Conservation (phyloP, 2,329 filamentous ascomycete genomes). For the Cytospora schulzeri region DNA sequence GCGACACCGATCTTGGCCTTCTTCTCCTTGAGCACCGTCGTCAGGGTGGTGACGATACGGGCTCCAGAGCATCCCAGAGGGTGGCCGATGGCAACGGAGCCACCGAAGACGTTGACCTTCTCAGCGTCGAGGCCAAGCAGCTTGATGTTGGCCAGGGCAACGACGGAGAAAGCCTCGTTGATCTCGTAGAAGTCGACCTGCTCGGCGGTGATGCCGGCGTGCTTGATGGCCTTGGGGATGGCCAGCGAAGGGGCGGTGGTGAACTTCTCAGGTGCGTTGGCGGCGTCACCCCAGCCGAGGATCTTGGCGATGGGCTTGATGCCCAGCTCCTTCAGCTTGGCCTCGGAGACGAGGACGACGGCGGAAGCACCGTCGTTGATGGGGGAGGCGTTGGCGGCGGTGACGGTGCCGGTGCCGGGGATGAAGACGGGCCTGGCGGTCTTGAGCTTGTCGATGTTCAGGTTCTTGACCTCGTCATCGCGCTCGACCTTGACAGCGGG, state of each 20-base stretch:
- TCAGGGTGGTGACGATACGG: slow-evolving; percentile 86
- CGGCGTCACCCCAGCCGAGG: slow-evolving; percentile 94
- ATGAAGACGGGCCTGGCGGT: slow-evolving; percentile 83
- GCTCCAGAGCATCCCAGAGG: slow-evolving; percentile 92
- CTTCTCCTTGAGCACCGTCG: slow-evolving; percentile 86
- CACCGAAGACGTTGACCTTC: slow-evolving; percentile 94
- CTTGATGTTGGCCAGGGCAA: slow-evolving; percentile 96
- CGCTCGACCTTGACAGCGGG: slow-evolving; percentile 76
- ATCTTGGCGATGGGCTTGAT: slow-evolving; percentile 96
- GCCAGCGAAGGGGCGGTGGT: slow-evolving; percentile 91
- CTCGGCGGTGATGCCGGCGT: slow-evolving; percentile 78
- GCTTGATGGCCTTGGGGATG: slow-evolving; percentile 95
- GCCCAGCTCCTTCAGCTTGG: slow-evolving; percentile 87
- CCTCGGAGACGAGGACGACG: slow-evolving; percentile 90
- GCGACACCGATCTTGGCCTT: slow-evolving; percentile 91
- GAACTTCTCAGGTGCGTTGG: slow-evolving; percentile 89
- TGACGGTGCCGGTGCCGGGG: slow-evolving; percentile 82
- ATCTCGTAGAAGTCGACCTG: slow-evolving; percentile 95
- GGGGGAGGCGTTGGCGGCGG: slow-evolving; percentile 93
- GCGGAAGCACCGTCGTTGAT: slow-evolving; percentile 94
- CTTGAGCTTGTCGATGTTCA: slow-evolving; percentile 81
- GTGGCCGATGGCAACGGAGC: slow-evolving; percentile 93
- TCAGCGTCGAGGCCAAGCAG: slow-evolving; percentile 76
- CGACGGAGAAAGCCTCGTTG: slow-evolving; percentile 98
- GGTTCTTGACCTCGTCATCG: slow-evolving; percentile 96